phyloP scores from a whole-genome alignment of 306 rosid genomes.

The Adenanthera pavonina region DNA sequence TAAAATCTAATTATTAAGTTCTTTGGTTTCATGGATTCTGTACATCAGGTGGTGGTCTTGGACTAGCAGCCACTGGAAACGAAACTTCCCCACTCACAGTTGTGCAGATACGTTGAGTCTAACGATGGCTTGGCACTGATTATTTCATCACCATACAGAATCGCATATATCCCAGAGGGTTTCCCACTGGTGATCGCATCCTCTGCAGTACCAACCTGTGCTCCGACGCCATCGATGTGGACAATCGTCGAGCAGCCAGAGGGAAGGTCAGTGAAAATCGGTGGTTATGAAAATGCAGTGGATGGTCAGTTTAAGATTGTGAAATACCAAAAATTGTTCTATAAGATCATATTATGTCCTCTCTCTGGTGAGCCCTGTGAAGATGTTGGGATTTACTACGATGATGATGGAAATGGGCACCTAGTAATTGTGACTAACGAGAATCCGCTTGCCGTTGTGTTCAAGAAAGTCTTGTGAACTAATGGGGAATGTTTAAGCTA shows the following conservation, averaged over 20 bases:
- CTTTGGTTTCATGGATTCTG: neutral
- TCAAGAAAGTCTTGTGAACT: neutral
- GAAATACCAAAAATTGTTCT: neutral
- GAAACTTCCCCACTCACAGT: neutral
- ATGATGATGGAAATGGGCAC: conserved; percentile 2
- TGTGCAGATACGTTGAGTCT: neutral
- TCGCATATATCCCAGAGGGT: neutral
- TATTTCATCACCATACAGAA: neutral
- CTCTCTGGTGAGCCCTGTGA: neutral
- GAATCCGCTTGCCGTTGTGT: neutral
- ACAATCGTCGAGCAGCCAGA: neutral
- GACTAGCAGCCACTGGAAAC: neutral
- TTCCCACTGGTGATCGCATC: neutral
- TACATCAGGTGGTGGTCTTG: conserved; percentile 3
- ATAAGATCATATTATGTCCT: neutral
- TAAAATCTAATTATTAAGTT: no score
- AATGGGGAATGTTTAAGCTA: neutral
- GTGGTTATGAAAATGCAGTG: neutral
- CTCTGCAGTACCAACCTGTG: neutral
- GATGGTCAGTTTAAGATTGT: neutral
- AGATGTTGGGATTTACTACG: neutral
- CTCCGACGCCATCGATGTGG: neutral
- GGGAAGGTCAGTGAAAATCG: neutral
- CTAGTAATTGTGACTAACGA: neutral
- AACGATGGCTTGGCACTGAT: neutral